phyloP scores from a whole-genome alignment of 371 early-diverging fungal species.

The Phascolomyces articulosus region DNA sequence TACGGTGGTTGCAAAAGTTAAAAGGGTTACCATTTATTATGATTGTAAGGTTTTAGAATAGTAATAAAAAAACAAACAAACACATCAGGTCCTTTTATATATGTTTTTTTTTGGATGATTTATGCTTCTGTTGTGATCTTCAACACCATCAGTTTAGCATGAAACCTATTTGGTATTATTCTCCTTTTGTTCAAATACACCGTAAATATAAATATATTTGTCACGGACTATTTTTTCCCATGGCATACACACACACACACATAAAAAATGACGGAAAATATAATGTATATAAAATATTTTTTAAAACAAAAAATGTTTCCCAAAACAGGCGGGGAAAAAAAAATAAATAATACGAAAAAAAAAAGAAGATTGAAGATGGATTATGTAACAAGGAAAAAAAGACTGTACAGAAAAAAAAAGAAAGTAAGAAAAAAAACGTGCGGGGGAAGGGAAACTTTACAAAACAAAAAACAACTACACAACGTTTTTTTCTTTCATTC shows the following conservation, averaged over 20 bases:
- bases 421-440: neutral
- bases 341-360: neutral
- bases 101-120: no score
- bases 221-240: neutral
- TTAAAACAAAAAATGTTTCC: neutral
- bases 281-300: neutral
- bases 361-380: neutral
- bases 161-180: neutral
- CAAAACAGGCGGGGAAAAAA: neutral
- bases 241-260: neutral
- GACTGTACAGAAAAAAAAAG: constrained; percentile 7
- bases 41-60: neutral
- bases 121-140: no score
- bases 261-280: no score
- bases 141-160: neutral
- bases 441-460: neutral
- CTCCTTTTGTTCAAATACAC: neutral
- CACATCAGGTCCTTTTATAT: no score
- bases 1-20: neutral
- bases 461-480: no score
- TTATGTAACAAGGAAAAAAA: constrained; percentile 2
- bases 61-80: no score
- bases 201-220: neutral
- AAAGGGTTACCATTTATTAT: neutral
- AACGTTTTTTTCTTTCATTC: neutral